Conservation (phyloP, 257 asterid species). For the Salvia splendens region DNA sequence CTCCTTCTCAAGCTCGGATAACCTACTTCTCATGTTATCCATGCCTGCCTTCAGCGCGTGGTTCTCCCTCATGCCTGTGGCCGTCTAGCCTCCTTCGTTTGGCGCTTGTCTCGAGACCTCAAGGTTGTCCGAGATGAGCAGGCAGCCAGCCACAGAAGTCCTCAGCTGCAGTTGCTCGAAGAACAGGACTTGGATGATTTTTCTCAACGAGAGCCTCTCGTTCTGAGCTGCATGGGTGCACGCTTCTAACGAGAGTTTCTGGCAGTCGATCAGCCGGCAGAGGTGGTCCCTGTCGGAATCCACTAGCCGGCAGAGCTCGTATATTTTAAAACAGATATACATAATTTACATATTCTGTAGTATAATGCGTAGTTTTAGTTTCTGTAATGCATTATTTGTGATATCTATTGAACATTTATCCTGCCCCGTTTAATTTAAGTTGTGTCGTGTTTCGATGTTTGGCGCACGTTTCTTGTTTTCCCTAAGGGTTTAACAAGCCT, state of each 20-base stretch:
- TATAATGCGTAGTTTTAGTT: too few species aligned
- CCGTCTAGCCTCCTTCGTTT: constrained; percentile 72
- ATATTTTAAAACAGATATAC: too few species aligned
- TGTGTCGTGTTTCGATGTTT: too few species aligned
- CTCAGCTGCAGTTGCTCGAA: constrained; percentile 93
- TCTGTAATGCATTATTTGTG: too few species aligned
- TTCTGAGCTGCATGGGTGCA: constrained; percentile 99
- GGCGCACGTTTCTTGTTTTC: too few species aligned
- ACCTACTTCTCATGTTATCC: constrained; percentile 90
- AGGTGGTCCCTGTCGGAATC: constrained; percentile 90
- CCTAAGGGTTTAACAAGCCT: too few species aligned
- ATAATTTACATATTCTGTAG: too few species aligned
- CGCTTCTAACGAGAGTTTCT: constrained; percentile 93
- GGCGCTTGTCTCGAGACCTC: constrained; percentile 78
- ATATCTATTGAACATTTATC: too few species aligned
- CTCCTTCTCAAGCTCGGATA: constrained; percentile 88
- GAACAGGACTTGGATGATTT: constrained; percentile 93
- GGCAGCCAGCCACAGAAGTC: constrained; percentile 96
- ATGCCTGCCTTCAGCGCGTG: constrained; percentile 90
- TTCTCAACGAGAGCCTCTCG: constrained; percentile 83
- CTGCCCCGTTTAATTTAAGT: too few species aligned
- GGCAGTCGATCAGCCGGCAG: constrained; percentile 95
- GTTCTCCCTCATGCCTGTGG: constrained; percentile 74
- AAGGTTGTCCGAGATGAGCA: constrained; percentile 88
- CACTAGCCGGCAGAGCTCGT: too few species aligned